Percentiles rank a stretch among this genome's conserved stretches.
phyloP scores from a whole-genome alignment of 352 stramenopile genomes.

The Phytophthora chlamydospora region DNA sequence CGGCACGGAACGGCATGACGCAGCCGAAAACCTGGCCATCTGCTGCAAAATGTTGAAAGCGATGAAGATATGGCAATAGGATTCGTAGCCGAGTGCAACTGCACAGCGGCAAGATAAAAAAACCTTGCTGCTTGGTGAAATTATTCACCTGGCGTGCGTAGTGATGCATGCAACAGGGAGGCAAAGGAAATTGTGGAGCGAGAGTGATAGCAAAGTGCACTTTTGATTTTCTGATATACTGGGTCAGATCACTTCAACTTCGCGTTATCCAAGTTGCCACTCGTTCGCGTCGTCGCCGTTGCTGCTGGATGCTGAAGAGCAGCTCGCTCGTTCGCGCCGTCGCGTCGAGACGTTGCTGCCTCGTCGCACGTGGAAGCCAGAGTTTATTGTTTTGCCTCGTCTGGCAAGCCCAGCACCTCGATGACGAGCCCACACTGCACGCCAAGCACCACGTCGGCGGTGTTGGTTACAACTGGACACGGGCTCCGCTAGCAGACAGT shows the following conservation, averaged over 20 bases:
- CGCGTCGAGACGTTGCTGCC: constrained; percentile 8
- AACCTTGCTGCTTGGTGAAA: constrained; percentile 8
- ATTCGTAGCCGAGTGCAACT: constrained; percentile 14
- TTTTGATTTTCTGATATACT: too few relatives aligned
- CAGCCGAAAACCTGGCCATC: neutral
- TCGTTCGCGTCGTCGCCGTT: constrained; percentile 14
- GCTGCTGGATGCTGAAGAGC: constrained; percentile 4
- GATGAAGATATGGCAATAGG: constrained; percentile 8
- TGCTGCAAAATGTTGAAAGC: constrained; percentile 6
- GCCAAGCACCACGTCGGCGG: constrained; percentile 14
- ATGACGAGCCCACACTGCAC: constrained; percentile 13
- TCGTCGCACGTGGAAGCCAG: constrained; percentile 23
- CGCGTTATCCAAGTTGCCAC: constrained; percentile 23
- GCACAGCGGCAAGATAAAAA: constrained; percentile 34
- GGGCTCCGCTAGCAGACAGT: constrained; percentile 17
- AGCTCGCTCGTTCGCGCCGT: constrained; percentile 16
- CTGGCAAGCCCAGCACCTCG: constrained; percentile 10
- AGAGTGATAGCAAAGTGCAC: constrained; percentile 6
- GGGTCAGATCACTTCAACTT: constrained; percentile 27
- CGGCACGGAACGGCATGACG: too few relatives aligned
- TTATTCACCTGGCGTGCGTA: constrained; percentile 25
- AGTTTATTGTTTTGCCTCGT: constrained; percentile 33
- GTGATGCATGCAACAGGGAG: neutral
- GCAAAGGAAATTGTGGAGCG: neutral
- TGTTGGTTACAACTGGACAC: constrained; percentile 13